Evolutionary conservation across 2,329 filamentous ascomycete genomes (phyloP).

Genomic region (Aspergillus spinulosporus): DNA sequence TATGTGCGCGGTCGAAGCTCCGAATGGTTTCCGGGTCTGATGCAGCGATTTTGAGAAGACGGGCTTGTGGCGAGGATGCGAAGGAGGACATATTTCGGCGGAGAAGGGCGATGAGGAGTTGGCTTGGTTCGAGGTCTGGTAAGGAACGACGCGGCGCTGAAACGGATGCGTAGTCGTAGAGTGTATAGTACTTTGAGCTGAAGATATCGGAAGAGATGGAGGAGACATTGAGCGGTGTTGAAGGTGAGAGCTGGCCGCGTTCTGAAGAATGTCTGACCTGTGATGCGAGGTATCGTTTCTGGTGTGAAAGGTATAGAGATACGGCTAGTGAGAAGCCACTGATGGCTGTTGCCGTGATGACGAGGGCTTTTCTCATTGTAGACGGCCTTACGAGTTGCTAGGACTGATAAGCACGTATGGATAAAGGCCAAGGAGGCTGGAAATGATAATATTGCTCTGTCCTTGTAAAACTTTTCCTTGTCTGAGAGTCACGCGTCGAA

Average conservation of each 20-base stretch:
- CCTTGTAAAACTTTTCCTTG: not conserved
- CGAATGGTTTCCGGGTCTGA: constrained; percentile 15
- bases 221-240: constrained; percentile 19
- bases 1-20: constrained; percentile 30
- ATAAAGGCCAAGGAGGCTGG: not conserved
- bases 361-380: not conserved
- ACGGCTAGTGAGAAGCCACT: constrained; percentile 5
- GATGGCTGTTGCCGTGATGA: constrained; percentile 3
- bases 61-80: constrained; percentile 35
- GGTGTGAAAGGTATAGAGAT: not conserved
- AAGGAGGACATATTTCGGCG: constrained; percentile 39
- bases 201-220: constrained; percentile 27
- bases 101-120: constrained; percentile 32
- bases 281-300: constrained; percentile 1
- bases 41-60: constrained; percentile 27
- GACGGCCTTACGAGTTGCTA: not conserved
- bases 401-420: not conserved
- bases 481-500: not conserved
- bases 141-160: constrained; percentile 24
- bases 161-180: constrained; percentile 28
- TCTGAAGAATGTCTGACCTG: not conserved
- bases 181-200: constrained; percentile 20
- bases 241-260: constrained; percentile 7
- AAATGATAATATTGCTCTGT: too few relatives aligned
- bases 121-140: constrained; percentile 16